Evolutionary conservation across 352 stramenopile species (phyloP).

Genomic region (Phytopythium oedochilum): DNA sequence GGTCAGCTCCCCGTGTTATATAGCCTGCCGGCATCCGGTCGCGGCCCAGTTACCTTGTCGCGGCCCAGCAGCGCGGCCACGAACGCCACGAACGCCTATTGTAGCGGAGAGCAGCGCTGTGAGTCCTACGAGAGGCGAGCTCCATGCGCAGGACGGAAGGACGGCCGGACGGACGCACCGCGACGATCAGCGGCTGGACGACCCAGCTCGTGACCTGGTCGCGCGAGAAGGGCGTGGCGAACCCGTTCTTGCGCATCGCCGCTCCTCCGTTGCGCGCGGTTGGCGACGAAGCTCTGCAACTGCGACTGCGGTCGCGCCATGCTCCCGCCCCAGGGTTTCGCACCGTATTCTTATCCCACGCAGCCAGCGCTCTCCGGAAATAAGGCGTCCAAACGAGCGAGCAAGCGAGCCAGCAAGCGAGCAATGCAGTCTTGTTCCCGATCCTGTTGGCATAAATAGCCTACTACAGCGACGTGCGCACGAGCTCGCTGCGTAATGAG

Average conservation of each 20-base stretch:
- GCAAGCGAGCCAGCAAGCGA: too few species aligned
- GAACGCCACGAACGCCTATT: conserved; percentile 69
- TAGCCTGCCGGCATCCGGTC: too few species aligned
- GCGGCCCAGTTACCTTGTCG: conserved; percentile 64
- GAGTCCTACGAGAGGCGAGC: neutral
- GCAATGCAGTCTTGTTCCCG: neutral
- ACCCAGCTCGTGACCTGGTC: conserved; percentile 77
- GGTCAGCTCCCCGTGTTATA: too few species aligned
- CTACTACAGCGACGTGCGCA: conserved; percentile 41
- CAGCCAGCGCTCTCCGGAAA: neutral
- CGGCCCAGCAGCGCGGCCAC: conserved; percentile 46
- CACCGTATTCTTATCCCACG: neutral
- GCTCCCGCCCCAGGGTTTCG: too few species aligned
- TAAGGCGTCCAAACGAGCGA: neutral
- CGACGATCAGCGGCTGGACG: conserved; percentile 64
- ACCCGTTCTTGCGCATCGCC: conserved; percentile 58
- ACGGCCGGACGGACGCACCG: conserved; percentile 25
- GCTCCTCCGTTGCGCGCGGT: neutral
- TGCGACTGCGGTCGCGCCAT: too few species aligned
- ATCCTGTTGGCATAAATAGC: conserved; percentile 13
- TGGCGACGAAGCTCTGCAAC: neutral
- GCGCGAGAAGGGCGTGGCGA: conserved; percentile 73
- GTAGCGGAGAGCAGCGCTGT: neutral
- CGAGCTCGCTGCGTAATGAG: conserved; percentile 42
- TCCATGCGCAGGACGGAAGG: too few species aligned